These are phyloP conservation scores for Aegilops speltoides DNA, from an alignment of 176 grass and related monocot species.

Conservation along the genomic window DNA sequence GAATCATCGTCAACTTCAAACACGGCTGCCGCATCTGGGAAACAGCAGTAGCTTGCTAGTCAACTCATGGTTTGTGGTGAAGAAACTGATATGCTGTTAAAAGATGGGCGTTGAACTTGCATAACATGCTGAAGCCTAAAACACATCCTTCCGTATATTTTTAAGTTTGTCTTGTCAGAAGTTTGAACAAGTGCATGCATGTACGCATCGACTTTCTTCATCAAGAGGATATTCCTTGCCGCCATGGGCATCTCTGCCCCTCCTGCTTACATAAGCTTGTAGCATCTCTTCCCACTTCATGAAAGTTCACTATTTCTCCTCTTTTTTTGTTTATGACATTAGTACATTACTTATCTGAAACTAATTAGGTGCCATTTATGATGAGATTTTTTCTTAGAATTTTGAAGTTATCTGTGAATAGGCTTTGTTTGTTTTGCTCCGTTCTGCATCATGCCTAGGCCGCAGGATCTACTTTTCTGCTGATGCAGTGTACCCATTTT, in stretches of 20 bases:
- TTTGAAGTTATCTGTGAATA: background rate
- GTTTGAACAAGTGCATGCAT: slow-evolving; percentile 21
- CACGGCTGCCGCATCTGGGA: background rate
- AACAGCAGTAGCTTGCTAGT: slow-evolving; percentile 25
- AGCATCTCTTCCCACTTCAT: slow-evolving; percentile 4
- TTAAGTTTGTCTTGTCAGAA: slow-evolving; percentile 10
- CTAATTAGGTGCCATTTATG: background rate
- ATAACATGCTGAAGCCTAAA: slow-evolving; percentile 19
- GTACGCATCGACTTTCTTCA: slow-evolving; percentile 17
- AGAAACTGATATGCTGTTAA: background rate
- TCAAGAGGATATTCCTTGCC: slow-evolving; percentile 31
- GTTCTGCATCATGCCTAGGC: slow-evolving; percentile 16
- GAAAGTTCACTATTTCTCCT: background rate
- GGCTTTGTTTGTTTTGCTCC: slow-evolving; percentile 7
- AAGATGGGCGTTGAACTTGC: slow-evolving; percentile 1
- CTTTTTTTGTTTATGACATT: background rate
- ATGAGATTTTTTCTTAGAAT: background rate
- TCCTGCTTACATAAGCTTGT: slow-evolving; percentile 23
- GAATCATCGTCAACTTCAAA: slow-evolving; percentile 24
- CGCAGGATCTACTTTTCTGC: slow-evolving; percentile 5
- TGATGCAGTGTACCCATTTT: slow-evolving; percentile 16
- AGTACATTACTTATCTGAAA: background rate
- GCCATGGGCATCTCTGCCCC: slow-evolving; percentile 21
- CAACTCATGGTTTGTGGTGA: background rate
- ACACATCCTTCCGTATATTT: slow-evolving; percentile 3